These are phyloP conservation scores for Cryptococcus amylolentus DNA, from an alignment of 1,284 basidiomycete genomes.

Conservation along the genomic window DNA sequence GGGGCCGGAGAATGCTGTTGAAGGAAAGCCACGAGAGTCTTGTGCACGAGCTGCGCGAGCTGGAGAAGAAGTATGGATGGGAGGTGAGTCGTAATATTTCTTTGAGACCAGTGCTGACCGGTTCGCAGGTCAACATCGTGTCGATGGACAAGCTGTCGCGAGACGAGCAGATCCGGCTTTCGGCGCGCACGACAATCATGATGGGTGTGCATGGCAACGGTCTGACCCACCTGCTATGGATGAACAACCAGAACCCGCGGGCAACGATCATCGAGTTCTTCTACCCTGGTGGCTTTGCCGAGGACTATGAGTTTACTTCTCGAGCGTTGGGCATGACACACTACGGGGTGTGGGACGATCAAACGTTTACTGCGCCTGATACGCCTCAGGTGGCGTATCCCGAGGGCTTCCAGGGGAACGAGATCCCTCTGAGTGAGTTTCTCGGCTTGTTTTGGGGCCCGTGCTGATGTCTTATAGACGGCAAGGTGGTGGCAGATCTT, in stretches of 20 bases:
- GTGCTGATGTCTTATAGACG: constrained; percentile 39
- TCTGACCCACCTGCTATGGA: constrained; percentile 70
- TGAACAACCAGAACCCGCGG: constrained; percentile 55
- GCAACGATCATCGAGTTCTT: constrained; percentile 68
- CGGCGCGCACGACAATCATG: constrained; percentile 74
- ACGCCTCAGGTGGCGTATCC: constrained; percentile 51
- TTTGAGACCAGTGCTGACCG: background rate
- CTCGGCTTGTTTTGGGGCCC: background rate
- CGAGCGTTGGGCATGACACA: constrained; percentile 68
- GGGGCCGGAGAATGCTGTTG: constrained; percentile 64
- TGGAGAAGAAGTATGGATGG: constrained; percentile 68
- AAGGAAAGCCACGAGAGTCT: constrained; percentile 49
- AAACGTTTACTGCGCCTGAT: constrained; percentile 59
- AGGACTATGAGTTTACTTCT: constrained; percentile 66
- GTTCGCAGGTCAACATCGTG: constrained; percentile 62
- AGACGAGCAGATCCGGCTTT: constrained; percentile 70
- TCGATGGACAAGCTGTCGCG: constrained; percentile 73
- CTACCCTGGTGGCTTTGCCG: constrained; percentile 67
- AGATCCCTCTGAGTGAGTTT: constrained; percentile 54
- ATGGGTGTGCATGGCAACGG: constrained; percentile 76
- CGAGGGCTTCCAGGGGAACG: constrained; percentile 52
- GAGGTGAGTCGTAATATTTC: constrained; percentile 53
- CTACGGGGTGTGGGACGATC: constrained; percentile 72
- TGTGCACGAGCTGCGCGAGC: constrained; percentile 53
- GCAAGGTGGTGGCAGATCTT: constrained; percentile 46